Evolutionary conservation across 768 basidiomycete genomes (phyloP), one percentile per base, ranked within the genome.

Genomic region (Mycena belliarum): DNA sequence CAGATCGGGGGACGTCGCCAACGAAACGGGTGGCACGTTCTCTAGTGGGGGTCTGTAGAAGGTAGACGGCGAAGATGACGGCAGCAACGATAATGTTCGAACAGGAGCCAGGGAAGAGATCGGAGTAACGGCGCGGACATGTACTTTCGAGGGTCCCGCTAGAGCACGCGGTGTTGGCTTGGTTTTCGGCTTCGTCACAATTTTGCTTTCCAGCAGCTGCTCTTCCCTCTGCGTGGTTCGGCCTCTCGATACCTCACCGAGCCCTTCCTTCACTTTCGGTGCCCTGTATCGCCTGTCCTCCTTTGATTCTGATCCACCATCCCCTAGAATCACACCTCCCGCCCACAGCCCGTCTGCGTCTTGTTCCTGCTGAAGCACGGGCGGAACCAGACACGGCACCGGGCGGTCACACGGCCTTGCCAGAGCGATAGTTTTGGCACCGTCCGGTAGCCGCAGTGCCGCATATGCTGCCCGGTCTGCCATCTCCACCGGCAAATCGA

Each of bases 381-480:
- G 51, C 51, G 50, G 48, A 6, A 37, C 46, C 7, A 48, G 18
- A 48, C 50, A 58, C 14, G 50, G 37, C 4, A 2, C 8, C 7
- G 32, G 14, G 1, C 11, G 8, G 7, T 5, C 1, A 12, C 20
- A 11, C 6, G 10, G 15, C 3, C 2, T 1, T 15, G 24, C 11
- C 12, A 4, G 29, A 5, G 6, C 3, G 28, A 32, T 15, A 21
- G 6, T 6, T 1, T 12, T 14, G 29, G 2, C 28, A n/a, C 18
- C 11, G 6, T 2, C 28, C n/a, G n/a, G n/a, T n/a, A 47, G 21
- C 28, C 2, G 1, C 2, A 58, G 25, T n/a, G 20, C 40, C 16
- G 8, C 42, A 24, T 20, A 35, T 23, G 58, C 51, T 12, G 25
- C 25, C 16, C 25, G 38, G 21, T 59, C 58, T 26, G 52, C 58